Base-by-base conservation (phyloP, 2,329 filamentous ascomycete genomes). In the Verticillium klebahnii region DNA sequence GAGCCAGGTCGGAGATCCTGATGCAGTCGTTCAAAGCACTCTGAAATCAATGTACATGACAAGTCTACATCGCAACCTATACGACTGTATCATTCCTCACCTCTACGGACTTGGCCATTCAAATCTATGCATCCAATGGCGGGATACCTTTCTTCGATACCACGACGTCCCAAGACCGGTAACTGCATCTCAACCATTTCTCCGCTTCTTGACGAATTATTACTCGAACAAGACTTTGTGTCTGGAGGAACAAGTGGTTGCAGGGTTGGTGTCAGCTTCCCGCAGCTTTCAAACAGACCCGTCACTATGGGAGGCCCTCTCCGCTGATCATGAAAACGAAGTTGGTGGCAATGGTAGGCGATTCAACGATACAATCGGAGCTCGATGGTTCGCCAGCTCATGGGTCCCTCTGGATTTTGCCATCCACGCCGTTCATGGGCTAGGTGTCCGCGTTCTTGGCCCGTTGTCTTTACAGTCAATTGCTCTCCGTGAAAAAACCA, bases 381-480 rank as follows among this genome's bases (percentile, higher is more conserved):
- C 93, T n/a, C 85, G 88, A 65, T 87, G 92, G 77, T 93, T 97
- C 71, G 93, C 93, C 11, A 88, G 81, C 62, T 77, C 77, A 19
- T 90, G 91, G 73, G 82, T 95, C 25, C 85, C 88, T 1, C 79
- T 93, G 11, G 87, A 93, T 61, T 84, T 89, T 66, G 86, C 92
- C 31, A 85, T 96, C 60, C 84, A 84, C 37, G 82, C 90, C 7
- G 78, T 95, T 19, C 81, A 84, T 61, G 85, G 90, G 68, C 84
- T 96, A 59, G 90, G 90, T 2, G 78, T 96, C 5, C 80, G 85
- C 57, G 78, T 81, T 39, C 89, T 97, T 64, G 93, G 93, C 0
- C 89, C 92, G 0, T 77, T 89, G 19, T 90, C 92, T 4, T 72
- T 97, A 23, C 89, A 93, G 66, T 89, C 93, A 56, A 86, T 97